Evolutionary conservation across 805 yeast genomes (phyloP).

Genomic region (Barnettozyma salicaria): DNA sequence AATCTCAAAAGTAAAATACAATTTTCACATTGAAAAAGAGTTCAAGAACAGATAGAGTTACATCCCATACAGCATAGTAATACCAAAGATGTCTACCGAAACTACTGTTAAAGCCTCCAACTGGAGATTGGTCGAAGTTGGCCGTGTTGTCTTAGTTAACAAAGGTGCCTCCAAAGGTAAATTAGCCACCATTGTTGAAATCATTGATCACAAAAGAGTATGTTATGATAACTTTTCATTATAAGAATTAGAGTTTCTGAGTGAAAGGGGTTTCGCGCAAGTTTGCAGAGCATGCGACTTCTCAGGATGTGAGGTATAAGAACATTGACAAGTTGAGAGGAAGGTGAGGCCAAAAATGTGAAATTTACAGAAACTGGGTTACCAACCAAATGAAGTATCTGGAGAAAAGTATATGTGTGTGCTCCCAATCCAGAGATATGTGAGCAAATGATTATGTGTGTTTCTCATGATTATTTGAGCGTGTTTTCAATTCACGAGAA

Average conservation of each 20-base stretch:
- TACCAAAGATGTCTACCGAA: conserved; percentile 51
- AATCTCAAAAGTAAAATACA: conserved; percentile 7
- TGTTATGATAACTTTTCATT: conserved; percentile 30
- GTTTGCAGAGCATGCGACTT: too few relatives aligned
- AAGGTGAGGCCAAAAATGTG: too few relatives aligned
- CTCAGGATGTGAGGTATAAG: too few relatives aligned
- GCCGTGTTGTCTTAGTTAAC: conserved; percentile 94
- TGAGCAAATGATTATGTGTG: too few relatives aligned
- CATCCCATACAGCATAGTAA: conserved; percentile 11
- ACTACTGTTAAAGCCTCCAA: conserved; percentile 88
- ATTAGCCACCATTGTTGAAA: conserved; percentile 96
- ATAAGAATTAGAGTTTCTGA: background rate
- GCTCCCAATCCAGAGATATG: background rate
- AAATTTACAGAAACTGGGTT: too few relatives aligned
- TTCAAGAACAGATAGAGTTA: background rate
- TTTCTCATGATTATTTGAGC: too few relatives aligned
- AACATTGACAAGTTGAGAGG: too few relatives aligned
- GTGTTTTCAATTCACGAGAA: too few relatives aligned
- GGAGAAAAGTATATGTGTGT: background rate
- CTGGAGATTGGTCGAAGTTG: conserved; percentile 99
- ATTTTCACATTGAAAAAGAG: conserved; percentile 12
- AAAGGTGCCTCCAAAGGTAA: conserved; percentile 67
- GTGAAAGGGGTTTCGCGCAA: conserved; percentile 1
- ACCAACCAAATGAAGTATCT: background rate
- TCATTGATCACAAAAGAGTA: conserved; percentile 99